Conservation (phyloP, 768 basidiomycete species). For the Lactarius pseudohatsudake region DNA sequence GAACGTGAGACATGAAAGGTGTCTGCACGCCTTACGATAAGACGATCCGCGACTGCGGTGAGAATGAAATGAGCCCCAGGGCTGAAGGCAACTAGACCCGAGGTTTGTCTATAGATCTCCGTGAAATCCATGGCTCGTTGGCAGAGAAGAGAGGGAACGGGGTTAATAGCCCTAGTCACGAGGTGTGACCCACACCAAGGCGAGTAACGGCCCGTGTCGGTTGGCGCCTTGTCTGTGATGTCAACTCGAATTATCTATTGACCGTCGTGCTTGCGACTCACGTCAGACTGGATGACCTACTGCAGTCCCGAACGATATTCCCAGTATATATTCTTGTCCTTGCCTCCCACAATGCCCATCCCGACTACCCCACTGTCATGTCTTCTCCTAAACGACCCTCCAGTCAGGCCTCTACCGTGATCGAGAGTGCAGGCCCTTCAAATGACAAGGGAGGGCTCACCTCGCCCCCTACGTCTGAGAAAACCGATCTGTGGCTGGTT, state of each 20-base stretch:
- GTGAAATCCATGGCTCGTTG: conserved; percentile 72
- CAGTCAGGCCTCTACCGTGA: conserved; percentile 20
- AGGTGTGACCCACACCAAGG: background rate
- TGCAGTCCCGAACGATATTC: background rate
- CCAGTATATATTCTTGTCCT: background rate
- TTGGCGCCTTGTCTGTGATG: background rate
- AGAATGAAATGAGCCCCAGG: conserved; percentile 86
- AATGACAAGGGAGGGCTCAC: background rate
- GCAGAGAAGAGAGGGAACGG: background rate
- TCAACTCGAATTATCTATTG: background rate
- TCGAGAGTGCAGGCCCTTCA: background rate
- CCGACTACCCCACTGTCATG: conserved; percentile 9
- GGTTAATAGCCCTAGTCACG: background rate
- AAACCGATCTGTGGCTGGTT: conserved; percentile 26
- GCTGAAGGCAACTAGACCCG: conserved; percentile 72
- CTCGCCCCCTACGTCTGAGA: conserved; percentile 2
- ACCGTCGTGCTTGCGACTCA: background rate
- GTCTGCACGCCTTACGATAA: conserved; percentile 82
- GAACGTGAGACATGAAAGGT: conserved; percentile 81
- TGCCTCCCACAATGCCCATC: background rate
- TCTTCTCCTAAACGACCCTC: conserved; percentile 8
- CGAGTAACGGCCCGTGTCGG: too few species aligned
- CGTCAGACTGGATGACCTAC: conserved; percentile 22
- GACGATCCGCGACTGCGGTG: conserved; percentile 71
- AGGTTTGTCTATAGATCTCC: conserved; percentile 76